Conservation (phyloP, 1,284 basidiomycete species). For the Coniferiporia sulphurascens region DNA sequence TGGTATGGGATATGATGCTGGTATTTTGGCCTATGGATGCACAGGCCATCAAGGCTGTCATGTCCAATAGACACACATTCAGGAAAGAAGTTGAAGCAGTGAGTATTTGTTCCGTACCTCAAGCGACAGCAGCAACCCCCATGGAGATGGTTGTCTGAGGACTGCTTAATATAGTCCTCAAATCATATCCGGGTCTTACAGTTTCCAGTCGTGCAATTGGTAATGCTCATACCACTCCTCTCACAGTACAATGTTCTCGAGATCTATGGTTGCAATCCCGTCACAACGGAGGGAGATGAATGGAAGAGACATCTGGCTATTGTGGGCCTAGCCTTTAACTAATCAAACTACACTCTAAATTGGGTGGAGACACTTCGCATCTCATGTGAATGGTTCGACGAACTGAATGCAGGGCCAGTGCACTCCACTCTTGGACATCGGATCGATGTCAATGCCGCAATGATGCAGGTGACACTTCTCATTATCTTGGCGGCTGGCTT, state of each 20-base stretch:
- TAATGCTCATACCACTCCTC: neutral
- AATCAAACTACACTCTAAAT: constrained; percentile 21
- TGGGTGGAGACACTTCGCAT: constrained; percentile 19
- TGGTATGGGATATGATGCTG: constrained; percentile 8
- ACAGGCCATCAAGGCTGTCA: constrained; percentile 8
- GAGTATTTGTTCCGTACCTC: neutral
- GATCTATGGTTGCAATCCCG: constrained; percentile 24
- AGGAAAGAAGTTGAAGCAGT: constrained; percentile 10
- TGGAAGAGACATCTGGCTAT: constrained; percentile 26
- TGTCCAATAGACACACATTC: constrained; percentile 10
- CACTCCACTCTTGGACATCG: constrained; percentile 12
- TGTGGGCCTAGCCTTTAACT: constrained; percentile 19
- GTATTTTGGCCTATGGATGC: constrained; percentile 13
- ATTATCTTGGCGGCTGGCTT: constrained; percentile 20
- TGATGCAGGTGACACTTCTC: constrained; percentile 16
- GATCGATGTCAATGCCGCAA: constrained; percentile 13
- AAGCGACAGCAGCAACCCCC: neutral
- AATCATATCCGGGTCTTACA: neutral
- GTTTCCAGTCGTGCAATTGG: neutral
- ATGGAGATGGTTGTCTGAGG: neutral
- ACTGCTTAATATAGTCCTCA: neutral
- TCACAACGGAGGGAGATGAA: constrained; percentile 27
- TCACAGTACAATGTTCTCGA: constrained; percentile 6
- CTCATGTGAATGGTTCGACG: constrained; percentile 20
- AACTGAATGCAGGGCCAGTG: constrained; percentile 11